Evolutionary conservation across 2,329 filamentous ascomycete genomes (phyloP).

Genomic region (Aspergillus pseudoviridinutans): DNA sequence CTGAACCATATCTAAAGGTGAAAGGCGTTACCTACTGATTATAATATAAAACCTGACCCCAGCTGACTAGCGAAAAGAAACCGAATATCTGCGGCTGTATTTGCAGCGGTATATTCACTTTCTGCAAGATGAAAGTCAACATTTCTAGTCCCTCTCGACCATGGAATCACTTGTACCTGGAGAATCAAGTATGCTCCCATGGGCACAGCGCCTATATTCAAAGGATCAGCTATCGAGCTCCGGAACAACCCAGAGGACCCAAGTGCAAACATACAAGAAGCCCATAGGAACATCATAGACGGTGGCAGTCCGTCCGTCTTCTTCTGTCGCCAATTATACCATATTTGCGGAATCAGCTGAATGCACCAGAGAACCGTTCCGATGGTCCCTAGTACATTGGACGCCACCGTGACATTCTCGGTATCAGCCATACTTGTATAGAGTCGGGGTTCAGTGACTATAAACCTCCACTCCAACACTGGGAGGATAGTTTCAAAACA

Average conservation of each 20-base stretch:
- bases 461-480: not conserved
- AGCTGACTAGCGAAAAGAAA: constrained; percentile 47
- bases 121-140: constrained; percentile 28
- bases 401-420: constrained; percentile 30
- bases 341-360: constrained; percentile 48
- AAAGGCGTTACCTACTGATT: constrained; percentile 36
- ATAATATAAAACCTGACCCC: constrained; percentile 53
- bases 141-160: not conserved
- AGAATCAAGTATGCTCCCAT: constrained; percentile 52
- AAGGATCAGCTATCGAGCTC: not conserved
- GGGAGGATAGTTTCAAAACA: not conserved
- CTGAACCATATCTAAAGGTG: not conserved
- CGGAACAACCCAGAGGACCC: not conserved
- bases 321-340: constrained; percentile 59
- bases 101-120: constrained; percentile 53
- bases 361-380: constrained; percentile 41
- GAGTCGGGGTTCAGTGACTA: not conserved
- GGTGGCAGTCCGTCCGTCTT: constrained; percentile 59
- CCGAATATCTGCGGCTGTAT: constrained; percentile 54
- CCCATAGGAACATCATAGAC: constrained; percentile 62
- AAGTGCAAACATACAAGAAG: constrained; percentile 40
- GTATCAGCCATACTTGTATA: constrained; percentile 5
- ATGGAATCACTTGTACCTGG: constrained; percentile 31
- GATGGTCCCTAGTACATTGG: constrained; percentile 39
- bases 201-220: constrained; percentile 40